Conservation (phyloP, 2,329 filamentous ascomycete genomes). For the Aureobasidium sp. region DNA sequence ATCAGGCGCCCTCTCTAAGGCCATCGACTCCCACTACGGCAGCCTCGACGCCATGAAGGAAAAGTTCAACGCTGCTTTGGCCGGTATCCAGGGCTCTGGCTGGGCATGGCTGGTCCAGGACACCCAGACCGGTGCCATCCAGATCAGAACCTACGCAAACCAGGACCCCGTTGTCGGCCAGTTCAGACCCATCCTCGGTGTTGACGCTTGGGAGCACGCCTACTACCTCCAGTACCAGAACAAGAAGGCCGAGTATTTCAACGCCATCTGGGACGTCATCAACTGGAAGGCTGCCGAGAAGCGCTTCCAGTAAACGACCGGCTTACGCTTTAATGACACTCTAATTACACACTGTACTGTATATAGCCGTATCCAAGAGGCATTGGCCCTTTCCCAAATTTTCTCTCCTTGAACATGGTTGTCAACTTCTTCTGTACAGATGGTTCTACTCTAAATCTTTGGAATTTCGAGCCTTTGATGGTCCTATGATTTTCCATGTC, state of each 20-base stretch:
- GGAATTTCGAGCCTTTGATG: too few relatives aligned
- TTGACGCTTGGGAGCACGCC: conserved; percentile 95
- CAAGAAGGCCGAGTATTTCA: conserved; percentile 93
- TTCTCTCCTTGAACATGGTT: too few relatives aligned
- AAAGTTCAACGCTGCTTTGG: conserved; percentile 57
- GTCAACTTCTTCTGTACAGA: too few relatives aligned
- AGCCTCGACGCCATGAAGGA: conserved; percentile 53
- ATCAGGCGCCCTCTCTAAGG: conserved; percentile 48
- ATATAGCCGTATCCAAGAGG: conserved; percentile 5
- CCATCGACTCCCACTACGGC: conserved; percentile 55
- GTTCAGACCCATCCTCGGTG: conserved; percentile 73
- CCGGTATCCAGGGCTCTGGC: conserved; percentile 58
- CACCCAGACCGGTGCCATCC: conserved; percentile 52
- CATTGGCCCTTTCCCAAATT: background rate
- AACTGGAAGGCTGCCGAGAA: conserved; percentile 90
- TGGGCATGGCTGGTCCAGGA: conserved; percentile 60
- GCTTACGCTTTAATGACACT: background rate
- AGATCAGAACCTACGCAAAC: conserved; percentile 69
- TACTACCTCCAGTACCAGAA: conserved; percentile 97
- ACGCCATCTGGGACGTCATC: conserved; percentile 86
- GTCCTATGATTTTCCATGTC: too few relatives aligned
- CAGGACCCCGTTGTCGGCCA: conserved; percentile 84
- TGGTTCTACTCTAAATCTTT: too few relatives aligned
- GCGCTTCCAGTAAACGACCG: conserved; percentile 53
- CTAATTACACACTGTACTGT: conserved; percentile 4